Evolutionary conservation across 2,329 filamentous ascomycete genomes (phyloP), one percentile per base, ranked within the genome.

Genomic region (Beauveria australis): DNA sequence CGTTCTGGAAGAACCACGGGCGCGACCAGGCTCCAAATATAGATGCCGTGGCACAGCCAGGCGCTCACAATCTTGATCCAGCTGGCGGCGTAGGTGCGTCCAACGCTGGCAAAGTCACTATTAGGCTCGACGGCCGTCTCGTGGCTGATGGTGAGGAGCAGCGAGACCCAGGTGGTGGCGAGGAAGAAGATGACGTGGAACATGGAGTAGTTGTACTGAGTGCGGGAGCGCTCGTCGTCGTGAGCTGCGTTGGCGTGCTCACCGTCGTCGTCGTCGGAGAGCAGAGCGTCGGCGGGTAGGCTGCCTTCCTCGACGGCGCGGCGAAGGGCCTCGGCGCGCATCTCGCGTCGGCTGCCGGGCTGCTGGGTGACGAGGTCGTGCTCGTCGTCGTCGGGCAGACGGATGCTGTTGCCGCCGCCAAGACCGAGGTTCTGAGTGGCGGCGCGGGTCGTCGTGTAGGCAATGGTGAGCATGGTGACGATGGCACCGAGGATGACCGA

Each of bases 61-160:
- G 93, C 88, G 74, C 92, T 96, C 59, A 97, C 87, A 73, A 99
- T 97, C 85, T 99, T 99, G 67, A 97, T 92, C 94, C 95, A 99
- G 71, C 91, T 96, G 37, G 94, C 94, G 84, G 92, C 96, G 75
- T 97, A 96, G 5, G 93, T 97, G 62, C 94, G 83, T 22, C 94
- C 94, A 4, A 99, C 93, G 0, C 93, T 91, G 2, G 91, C 91
- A 74, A 99, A 97, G 69, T 92, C 88, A 53, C 85, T 81, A 41
- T 72, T 56, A n/a, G 51, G 40, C 59, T 82, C 81, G 51, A 85
- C 84, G 47, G 79, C 77, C 64, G 86, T 81, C 9, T 88, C 83
- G 65, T 89, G 84, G 68, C 90, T 89, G 78, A 92, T 89, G 12
- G 80, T 81, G 40, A 99, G 81, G 41, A 99, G 79, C 0, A 92